Conservation (phyloP, 371 early-diverging fungal genomes). For the Zopfochytrium polystomum region DNA sequence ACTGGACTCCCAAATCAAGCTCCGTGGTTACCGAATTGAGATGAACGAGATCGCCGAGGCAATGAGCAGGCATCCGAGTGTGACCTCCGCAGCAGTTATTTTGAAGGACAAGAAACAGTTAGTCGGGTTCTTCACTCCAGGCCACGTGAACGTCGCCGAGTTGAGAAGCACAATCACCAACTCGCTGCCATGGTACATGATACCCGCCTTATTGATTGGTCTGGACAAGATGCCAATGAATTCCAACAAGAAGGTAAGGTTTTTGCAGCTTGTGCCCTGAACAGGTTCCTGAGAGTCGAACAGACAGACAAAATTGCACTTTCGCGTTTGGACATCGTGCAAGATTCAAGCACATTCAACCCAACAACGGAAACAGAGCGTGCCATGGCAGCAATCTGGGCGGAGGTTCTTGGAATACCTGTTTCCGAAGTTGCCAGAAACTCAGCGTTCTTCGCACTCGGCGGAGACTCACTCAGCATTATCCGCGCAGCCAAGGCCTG, state of each 20-base stretch:
- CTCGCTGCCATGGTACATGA: constrained; percentile 34
- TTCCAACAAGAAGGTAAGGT: constrained; percentile 26
- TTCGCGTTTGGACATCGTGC: too few relatives aligned
- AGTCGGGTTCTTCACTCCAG: constrained; percentile 29
- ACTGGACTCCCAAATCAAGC: constrained; percentile 44
- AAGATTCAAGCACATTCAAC: too few relatives aligned
- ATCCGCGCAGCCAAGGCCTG: too few relatives aligned
- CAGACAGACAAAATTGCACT: too few relatives aligned
- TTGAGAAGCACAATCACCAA: constrained; percentile 4
- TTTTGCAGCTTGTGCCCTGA: too few relatives aligned
- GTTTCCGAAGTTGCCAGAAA: not conserved
- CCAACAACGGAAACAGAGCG: not conserved
- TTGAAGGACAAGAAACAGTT: constrained; percentile 14
- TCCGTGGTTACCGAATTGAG: constrained; percentile 34
- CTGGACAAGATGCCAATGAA: constrained; percentile 26
- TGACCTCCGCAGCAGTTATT: constrained; percentile 19
- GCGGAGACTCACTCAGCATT: constrained; percentile 28
- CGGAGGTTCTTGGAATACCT: not conserved
- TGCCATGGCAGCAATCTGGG: not conserved
- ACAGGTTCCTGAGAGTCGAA: too few relatives aligned
- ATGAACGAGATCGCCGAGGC: constrained; percentile 13
- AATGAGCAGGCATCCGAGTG: constrained; percentile 2
- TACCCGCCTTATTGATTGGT: constrained; percentile 21
- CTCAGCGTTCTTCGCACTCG: constrained; percentile 29
- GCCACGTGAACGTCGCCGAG: constrained; percentile 8